Percentiles rank a stretch among this genome's conserved stretches.
Evolutionary conservation across 2,329 filamentous ascomycete genomes (phyloP).

Genomic region (Colletotrichum eleusines): DNA sequence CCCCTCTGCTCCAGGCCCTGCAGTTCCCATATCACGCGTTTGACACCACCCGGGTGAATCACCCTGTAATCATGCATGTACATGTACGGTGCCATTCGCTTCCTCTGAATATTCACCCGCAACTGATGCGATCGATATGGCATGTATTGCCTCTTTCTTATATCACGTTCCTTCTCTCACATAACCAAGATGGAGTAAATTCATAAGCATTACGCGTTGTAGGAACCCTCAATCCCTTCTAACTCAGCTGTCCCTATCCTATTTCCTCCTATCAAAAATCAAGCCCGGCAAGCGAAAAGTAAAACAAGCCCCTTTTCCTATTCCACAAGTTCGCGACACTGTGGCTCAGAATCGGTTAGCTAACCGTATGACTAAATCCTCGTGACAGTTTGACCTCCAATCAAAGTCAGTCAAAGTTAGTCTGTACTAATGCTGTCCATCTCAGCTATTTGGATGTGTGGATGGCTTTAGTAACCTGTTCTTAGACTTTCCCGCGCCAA

Average conservation of each 20-base stretch:
- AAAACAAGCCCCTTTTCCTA: neutral
- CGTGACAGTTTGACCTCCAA: neutral
- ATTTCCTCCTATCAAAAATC: conserved; percentile 4
- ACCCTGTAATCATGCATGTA: neutral
- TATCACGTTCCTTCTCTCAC: too few relatives aligned
- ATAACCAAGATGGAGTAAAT: neutral
- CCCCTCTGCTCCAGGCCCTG: too few relatives aligned
- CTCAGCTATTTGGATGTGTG: too few relatives aligned
- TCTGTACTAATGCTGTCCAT: neutral
- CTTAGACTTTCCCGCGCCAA: neutral
- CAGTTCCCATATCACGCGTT: neutral
- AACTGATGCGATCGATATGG: neutral
- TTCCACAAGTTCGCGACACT: too few relatives aligned
- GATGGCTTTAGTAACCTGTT: neutral
- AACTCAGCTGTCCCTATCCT: too few relatives aligned
- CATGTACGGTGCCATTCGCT: neutral
- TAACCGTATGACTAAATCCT: neutral
- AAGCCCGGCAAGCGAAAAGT: conserved; percentile 23
- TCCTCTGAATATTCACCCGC: neutral
- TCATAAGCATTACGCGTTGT: neutral
- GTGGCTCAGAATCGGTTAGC: neutral
- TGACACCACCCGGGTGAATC: neutral
- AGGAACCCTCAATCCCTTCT: neutral
- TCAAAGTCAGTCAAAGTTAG: neutral
- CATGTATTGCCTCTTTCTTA: too few relatives aligned